Base-by-base conservation (phyloP, 1,139 yeast genomes). In the Candida sp. region DNA sequence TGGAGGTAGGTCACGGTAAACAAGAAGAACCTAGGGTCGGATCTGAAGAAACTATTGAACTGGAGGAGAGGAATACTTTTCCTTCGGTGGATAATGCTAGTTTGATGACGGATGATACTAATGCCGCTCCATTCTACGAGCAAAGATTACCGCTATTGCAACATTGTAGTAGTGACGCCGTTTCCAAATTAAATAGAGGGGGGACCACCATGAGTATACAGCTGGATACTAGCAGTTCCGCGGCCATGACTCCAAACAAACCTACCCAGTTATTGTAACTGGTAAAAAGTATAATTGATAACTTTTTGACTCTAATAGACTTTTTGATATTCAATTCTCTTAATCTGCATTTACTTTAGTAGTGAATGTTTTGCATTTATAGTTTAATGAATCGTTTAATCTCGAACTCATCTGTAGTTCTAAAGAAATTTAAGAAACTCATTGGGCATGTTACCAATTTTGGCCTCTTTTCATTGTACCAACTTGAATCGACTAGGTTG, bases 141-240 rank as follows among this genome's bases (percentile, higher is more conserved):
- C 38, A 36, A 23, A 22, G 38, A 23, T 23, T 36, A 15, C 38
- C 38, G 5, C 25, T 36, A 36, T 23, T 36, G 12, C 38, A 36
- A 36, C 38, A 36, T 19, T 36, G 11, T 19, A 36, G 38, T 15
- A 23, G 21, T 6, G 38, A 36, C 7, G 25, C 38, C 9, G 32
- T 36, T 3, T 22, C 38, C 19, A 36, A 23, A 36, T n/a, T 36
- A 22, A 36, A 36, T 19, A 11, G 38, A 22, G 25, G 22, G 12
- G 4, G 5, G 3, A 36, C 32, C 15, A 23, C 32, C 32, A 22
- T 36, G 38, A 36, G 38, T 23, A 22, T 36, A 5, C 38, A 36
- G 32, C 38, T 36, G 38, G 38, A 36, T 36, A 22, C 22, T 22
- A 23, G 32, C 15, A 36, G 15, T 15, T 15, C 38, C 4, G 21